Percentiles rank a stretch among this genome's conserved stretches.
Conservation (phyloP, 305 asterid species). For the Coffea humblotiana region DNA sequence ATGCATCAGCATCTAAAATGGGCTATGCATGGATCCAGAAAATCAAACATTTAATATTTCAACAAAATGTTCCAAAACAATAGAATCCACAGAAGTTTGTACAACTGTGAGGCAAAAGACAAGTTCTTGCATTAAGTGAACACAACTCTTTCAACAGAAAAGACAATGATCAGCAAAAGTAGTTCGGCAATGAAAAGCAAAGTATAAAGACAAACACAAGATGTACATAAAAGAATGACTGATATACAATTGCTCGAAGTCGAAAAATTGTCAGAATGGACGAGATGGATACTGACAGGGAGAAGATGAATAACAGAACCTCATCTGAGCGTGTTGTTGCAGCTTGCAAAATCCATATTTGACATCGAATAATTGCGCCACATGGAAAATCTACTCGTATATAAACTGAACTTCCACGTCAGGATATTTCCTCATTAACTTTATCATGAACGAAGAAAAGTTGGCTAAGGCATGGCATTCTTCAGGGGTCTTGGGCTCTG, state of each 20-base stretch:
- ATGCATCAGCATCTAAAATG: neutral
- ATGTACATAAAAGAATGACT: conserved; percentile 15
- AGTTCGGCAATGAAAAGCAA: neutral
- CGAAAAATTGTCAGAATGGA: conserved; percentile 15
- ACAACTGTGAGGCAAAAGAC: neutral
- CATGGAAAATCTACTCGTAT: conserved; percentile 46
- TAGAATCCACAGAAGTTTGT: neutral
- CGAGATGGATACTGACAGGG: conserved; percentile 12
- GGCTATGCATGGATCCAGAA: neutral
- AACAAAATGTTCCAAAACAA: neutral
- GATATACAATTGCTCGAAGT: conserved; percentile 11
- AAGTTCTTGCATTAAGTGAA: neutral
- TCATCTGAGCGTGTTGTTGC: neutral
- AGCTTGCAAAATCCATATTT: conserved; percentile 1
- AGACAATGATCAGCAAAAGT: neutral
- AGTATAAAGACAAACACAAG: conserved; percentile 10
- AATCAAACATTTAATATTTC: neutral
- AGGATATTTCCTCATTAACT: conserved; percentile 68
- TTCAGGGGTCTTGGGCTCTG: conserved; percentile 84
- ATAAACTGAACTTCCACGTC: conserved; percentile 74
- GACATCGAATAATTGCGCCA: neutral
- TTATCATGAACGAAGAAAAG: conserved; percentile 67
- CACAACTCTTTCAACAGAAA: neutral
- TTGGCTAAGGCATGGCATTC: conserved; percentile 73
- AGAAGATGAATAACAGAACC: conserved; percentile 15